These are phyloP conservation scores for Excoecaria cochinchinensis DNA, from an alignment of 345 rosid species.

Conservation along the genomic window DNA sequence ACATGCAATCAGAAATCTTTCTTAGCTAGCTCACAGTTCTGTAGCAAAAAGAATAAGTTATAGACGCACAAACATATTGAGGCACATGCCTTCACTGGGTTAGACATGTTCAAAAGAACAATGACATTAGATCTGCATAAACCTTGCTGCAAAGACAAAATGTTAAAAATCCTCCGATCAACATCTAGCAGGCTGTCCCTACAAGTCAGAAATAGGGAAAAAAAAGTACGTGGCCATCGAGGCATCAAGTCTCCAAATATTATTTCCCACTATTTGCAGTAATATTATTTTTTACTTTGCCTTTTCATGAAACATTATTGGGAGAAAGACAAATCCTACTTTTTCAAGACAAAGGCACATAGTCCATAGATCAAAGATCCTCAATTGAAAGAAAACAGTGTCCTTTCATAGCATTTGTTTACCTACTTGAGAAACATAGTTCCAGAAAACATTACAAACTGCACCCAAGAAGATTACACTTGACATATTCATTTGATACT, in stretches of 20 bases:
- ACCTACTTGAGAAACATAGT: neutral
- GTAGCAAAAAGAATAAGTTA: neutral
- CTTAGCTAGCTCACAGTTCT: neutral
- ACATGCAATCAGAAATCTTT: neutral
- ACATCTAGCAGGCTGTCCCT: neutral
- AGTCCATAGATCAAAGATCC: neutral
- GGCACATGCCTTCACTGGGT: neutral
- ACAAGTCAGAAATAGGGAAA: neutral
- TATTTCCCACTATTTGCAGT: neutral
- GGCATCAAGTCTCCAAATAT: neutral
- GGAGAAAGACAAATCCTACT: neutral
- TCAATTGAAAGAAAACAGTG: neutral
- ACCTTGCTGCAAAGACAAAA: too few relatives aligned
- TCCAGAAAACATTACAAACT: neutral
- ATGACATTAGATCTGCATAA: too few relatives aligned
- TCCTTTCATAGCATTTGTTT: neutral
- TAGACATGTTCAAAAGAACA: neutral
- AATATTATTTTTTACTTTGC: neutral
- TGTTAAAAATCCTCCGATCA: too few relatives aligned
- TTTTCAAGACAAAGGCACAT: neutral
- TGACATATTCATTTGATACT: neutral
- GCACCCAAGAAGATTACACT: neutral
- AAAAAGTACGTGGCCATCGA: neutral
- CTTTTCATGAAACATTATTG: neutral
- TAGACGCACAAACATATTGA: neutral